Base-by-base conservation (phyloP, 176 grass and related monocot species). In the Oryza meyeriana region DNA sequence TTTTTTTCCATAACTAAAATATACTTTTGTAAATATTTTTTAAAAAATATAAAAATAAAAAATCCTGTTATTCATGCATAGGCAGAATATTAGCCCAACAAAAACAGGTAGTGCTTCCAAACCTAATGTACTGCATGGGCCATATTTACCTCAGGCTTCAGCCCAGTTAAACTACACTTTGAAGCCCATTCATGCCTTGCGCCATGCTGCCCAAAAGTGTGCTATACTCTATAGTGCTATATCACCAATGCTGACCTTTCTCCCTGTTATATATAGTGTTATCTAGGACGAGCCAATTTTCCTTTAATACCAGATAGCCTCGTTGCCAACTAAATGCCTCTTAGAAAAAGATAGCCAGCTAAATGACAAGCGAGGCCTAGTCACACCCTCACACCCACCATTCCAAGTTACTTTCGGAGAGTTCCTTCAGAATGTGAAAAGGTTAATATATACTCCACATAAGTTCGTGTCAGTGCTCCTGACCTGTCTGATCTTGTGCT, bases 361-460 rank as follows among this genome's bases (percentile, higher is more conserved):
- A 89, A 64, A 75, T 66, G 72, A 85, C 72, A 81, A 64, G 17
- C 22, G 30, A 30, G 2, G 81, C 18, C 42, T 66, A 57, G 57
- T 84, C 71, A 66, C 10, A 57, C 44, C 42, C 18, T 84, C 71
- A 66, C 10, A 57, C 44, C 42, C 18, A 55, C 72, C 31, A 55
- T 41, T 41, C 4, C 31, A 68, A 67, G 36, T 39, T 78, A 90
- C 83, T 82, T 47, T 78, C 44, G 6, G 52, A 29, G 50, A 33
- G 42, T 12, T 73, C 65, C 66, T 58, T 78, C 27, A 86, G 88
- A 81, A 82, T 73, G 61, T 29, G 45, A 65, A 58, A 89, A 59
- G 35, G 78, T 48, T 66, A 89, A 71, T 77, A 81, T 85, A 85
- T 41, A 20, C n/a, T n/a, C n/a, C n/a, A n/a, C 3, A 28, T 66